Percentiles rank a stretch among this genome's conserved stretches.
Evolutionary conservation across 2,329 filamentous ascomycete genomes (phyloP).

Genomic region (Pyrenochaeta sp.): DNA sequence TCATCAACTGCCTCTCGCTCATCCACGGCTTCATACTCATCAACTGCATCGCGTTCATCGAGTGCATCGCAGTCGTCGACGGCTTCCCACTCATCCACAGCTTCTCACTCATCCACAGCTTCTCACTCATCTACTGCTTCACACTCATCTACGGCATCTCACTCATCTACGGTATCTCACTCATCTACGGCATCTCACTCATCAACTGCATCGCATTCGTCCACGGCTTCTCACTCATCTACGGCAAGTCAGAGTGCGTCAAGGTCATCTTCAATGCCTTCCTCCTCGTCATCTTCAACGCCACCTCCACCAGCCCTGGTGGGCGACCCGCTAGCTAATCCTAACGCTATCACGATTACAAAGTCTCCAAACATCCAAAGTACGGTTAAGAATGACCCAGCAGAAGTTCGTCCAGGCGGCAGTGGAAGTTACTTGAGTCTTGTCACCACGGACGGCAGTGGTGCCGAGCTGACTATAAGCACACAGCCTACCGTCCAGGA

Average conservation of each 20-base stretch:
- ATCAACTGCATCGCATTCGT: no score
- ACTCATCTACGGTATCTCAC: no score
- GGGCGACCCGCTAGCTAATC: not conserved
- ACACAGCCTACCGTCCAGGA: not conserved
- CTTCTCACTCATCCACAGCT: not conserved
- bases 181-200: no score
- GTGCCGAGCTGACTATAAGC: not conserved
- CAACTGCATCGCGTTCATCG: not conserved
- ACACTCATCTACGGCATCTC: not conserved
- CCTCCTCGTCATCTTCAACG: not conserved
- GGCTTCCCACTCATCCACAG: not conserved
- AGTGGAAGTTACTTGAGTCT: slow-evolving; percentile 1
- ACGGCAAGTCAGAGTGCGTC: no score
- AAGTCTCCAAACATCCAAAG: not conserved
- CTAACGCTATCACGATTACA: not conserved
- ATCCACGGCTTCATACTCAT: not conserved
- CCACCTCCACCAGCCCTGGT: not conserved
- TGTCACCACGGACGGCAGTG: not conserved
- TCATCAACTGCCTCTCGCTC: not conserved
- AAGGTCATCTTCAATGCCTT: not conserved
- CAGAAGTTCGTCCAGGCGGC: slow-evolving; percentile 5
- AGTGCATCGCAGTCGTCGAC: not conserved
- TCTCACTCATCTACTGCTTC: not conserved
- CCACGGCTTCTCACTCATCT: no score
- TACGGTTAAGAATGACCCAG: not conserved